These are phyloP conservation scores for Fomitopsis palustris DNA, from an alignment of 1,284 basidiomycete genomes.

Conservation along the genomic window DNA sequence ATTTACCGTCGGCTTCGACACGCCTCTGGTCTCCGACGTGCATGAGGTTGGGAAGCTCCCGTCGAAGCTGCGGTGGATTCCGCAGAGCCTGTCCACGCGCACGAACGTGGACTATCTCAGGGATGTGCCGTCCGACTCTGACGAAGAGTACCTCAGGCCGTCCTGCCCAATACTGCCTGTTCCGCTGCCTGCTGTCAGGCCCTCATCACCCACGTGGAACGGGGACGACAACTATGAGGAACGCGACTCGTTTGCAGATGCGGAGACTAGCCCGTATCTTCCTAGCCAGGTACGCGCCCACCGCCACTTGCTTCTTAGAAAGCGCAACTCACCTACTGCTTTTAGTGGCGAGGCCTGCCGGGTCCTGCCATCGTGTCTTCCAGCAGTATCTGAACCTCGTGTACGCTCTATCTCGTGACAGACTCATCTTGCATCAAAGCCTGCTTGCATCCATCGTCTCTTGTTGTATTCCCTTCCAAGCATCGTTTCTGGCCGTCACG, in stretches of 20 bases:
- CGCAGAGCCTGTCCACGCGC: slow-evolving; percentile 33
- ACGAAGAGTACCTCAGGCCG: slow-evolving; percentile 28
- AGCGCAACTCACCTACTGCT: slow-evolving; percentile 7
- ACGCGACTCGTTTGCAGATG: slow-evolving; percentile 26
- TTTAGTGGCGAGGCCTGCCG: slow-evolving; percentile 34
- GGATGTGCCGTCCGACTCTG: slow-evolving; percentile 25
- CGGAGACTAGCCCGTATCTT: slow-evolving; percentile 32
- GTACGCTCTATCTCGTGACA: background rate
- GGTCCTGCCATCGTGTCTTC: slow-evolving; percentile 32
- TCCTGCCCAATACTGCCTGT: slow-evolving; percentile 29
- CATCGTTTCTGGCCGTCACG: background rate
- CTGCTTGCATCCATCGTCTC: background rate
- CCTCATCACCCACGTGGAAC: slow-evolving; percentile 24
- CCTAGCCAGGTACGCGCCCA: slow-evolving; percentile 30
- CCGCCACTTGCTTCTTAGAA: background rate
- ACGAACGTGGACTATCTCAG: slow-evolving; percentile 29
- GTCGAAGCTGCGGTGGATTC: slow-evolving; percentile 41
- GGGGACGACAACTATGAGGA: slow-evolving; percentile 27
- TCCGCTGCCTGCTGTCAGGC: slow-evolving; percentile 28
- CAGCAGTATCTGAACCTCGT: slow-evolving; percentile 18
- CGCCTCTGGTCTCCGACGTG: slow-evolving; percentile 39
- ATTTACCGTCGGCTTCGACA: slow-evolving; percentile 43
- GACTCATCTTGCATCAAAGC: background rate
- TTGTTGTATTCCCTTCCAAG: background rate
- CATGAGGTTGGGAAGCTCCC: slow-evolving; percentile 38